Evolutionary conservation across 805 yeast genomes (phyloP).

Genomic region (Dipodascopsis tothii): DNA sequence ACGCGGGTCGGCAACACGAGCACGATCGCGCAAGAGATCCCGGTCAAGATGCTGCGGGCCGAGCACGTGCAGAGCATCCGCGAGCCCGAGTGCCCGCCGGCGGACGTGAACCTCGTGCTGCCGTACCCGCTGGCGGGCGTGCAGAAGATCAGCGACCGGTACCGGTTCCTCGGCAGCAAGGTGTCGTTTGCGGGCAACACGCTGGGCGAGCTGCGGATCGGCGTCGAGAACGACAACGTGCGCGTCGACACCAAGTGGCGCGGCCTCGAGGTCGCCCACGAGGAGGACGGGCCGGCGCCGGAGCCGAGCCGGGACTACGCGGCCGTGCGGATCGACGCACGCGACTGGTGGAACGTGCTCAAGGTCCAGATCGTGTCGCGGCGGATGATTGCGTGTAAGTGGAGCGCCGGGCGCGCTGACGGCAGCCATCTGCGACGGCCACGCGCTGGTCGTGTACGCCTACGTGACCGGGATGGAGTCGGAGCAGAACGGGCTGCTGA

Average conservation of each 20-base stretch:
- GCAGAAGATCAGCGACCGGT: constrained; percentile 29
- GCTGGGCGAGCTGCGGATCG: constrained; percentile 24
- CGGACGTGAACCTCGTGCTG: constrained; percentile 49
- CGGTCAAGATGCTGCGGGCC: constrained; percentile 54
- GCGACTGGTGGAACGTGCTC: constrained; percentile 25
- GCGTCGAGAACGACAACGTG: constrained; percentile 25
- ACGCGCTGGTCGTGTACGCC: constrained; percentile 23
- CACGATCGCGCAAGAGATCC: constrained; percentile 40
- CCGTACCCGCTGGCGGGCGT: constrained; percentile 28
- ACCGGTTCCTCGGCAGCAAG: constrained; percentile 24
- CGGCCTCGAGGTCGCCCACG: constrained; percentile 6
- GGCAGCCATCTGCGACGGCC: constrained; percentile 23
- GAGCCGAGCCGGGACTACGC: constrained; percentile 5
- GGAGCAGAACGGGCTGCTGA: constrained; percentile 18
- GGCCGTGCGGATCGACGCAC: constrained; percentile 18
- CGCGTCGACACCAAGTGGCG: constrained; percentile 29
- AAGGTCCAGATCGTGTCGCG: constrained; percentile 16
- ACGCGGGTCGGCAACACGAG: constrained; percentile 37
- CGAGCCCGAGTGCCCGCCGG: constrained; percentile 56
- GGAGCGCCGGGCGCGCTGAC: background rate
- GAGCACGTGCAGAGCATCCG: constrained; percentile 45
- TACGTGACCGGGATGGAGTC: constrained; percentile 20
- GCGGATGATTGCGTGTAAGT: constrained; percentile 18
- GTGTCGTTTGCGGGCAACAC: constrained; percentile 23
- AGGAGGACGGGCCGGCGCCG: background rate